Percentiles rank a stretch among this genome's conserved stretches.
Evolutionary conservation across 352 stramenopile species (phyloP).

Genomic region (Bremia lactucae): DNA sequence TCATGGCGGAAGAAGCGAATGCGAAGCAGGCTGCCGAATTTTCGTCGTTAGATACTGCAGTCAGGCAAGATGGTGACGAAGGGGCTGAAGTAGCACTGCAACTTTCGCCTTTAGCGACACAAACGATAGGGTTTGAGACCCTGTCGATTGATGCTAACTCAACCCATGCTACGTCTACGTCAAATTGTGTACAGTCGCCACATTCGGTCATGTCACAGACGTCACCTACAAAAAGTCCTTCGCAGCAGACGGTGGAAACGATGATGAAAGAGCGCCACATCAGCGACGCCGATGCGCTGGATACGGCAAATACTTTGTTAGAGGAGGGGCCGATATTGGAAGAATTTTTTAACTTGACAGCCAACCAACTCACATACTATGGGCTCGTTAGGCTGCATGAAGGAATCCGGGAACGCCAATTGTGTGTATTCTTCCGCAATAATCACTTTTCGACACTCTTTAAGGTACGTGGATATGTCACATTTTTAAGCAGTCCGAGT

Average conservation of each 20-base stretch:
- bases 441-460: conserved; percentile 98
- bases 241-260: conserved; percentile 50
- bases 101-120: conserved; percentile 5
- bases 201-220: conserved; percentile 13
- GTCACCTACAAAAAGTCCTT: conserved; percentile 48
- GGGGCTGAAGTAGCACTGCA: conserved; percentile 7
- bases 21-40: conserved; percentile 3
- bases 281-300: conserved; percentile 51
- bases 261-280: conserved; percentile 72
- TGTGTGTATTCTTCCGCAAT: conserved; percentile 97
- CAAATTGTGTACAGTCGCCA: conserved; percentile 1
- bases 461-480: conserved; percentile 68
- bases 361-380: conserved; percentile 92
- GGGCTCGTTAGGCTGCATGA: conserved; percentile 89
- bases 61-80: conserved; percentile 4
- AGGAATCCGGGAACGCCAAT: conserved; percentile 80
- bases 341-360: conserved; percentile 84
- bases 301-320: conserved; percentile 49
- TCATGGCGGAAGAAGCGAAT: conserved; percentile 41
- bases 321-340: conserved; percentile 76
- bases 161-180: not conserved
- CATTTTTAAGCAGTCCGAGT: no score
- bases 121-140: conserved; percentile 15
- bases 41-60: not conserved
- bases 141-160: conserved; percentile 37